Evolutionary conservation across 2,329 filamentous ascomycete genomes (phyloP).

Genomic region (Parastagonospora nodorum): DNA sequence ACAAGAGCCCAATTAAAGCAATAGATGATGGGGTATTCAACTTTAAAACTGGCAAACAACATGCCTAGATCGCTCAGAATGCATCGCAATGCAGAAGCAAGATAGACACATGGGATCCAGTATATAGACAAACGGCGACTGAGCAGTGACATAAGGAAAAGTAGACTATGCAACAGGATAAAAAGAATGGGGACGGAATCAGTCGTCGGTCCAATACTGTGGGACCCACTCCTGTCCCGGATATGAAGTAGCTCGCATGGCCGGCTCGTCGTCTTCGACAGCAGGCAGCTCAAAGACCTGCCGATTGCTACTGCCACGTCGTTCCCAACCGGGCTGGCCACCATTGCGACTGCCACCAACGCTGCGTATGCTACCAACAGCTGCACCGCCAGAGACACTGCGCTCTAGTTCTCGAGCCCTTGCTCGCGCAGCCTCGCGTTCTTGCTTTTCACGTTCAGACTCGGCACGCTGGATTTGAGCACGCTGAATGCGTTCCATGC

Average conservation of each 20-base stretch:
- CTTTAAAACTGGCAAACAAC: constrained; percentile 6
- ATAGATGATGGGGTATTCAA: constrained; percentile 25
- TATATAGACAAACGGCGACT: neutral
- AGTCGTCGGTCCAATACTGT: constrained; percentile 43
- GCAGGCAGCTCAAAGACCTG: constrained; percentile 42
- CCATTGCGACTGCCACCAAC: constrained; percentile 33
- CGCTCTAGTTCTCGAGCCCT: constrained; percentile 42
- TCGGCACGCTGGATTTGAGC: constrained; percentile 34
- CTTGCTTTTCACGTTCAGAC: constrained; percentile 28
- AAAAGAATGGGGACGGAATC: neutral
- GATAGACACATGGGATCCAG: neutral
- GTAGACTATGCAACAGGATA: no score
- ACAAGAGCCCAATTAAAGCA: neutral
- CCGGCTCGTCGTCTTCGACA: constrained; percentile 54
- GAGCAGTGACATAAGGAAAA: neutral
- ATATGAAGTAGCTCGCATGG: constrained; percentile 71
- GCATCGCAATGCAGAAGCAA: constrained; percentile 1
- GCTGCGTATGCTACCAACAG: constrained; percentile 39
- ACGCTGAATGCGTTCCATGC: constrained; percentile 37
- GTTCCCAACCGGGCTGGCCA: constrained; percentile 33
- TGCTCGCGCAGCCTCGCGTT: constrained; percentile 37
- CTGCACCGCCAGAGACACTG: constrained; percentile 38
- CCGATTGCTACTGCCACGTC: constrained; percentile 23
- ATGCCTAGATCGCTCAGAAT: constrained; percentile 9
- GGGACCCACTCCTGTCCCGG: constrained; percentile 74